phyloP scores from a whole-genome alignment of 352 stramenopile species.

The Globisporangium apiculatum region DNA sequence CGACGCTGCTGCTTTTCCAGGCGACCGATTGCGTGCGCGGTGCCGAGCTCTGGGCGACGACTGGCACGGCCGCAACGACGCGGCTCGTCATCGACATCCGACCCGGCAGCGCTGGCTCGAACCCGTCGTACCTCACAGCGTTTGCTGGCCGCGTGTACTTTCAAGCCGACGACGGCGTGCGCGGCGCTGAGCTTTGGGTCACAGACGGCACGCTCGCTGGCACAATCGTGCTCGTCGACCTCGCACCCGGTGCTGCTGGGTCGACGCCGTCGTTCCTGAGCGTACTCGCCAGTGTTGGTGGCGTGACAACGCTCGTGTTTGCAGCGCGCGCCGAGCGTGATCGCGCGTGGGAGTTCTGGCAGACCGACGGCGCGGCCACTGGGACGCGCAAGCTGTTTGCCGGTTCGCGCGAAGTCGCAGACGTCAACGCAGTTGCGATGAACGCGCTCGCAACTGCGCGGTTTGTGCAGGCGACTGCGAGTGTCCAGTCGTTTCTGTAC shows the following conservation, averaged over 20 bases:
- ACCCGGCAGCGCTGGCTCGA: constrained; percentile 28
- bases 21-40: constrained; percentile 80
- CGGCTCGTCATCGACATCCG: constrained; percentile 57
- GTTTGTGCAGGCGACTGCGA: constrained; percentile 3
- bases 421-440: constrained; percentile 26
- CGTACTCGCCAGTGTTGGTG: constrained; percentile 10
- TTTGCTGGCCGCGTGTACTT: constrained; percentile 57
- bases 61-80: constrained; percentile 45
- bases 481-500: constrained; percentile 18
- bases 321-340: constrained; percentile 27
- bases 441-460: constrained; percentile 12
- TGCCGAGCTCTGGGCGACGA: constrained; percentile 71
- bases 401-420: constrained; percentile 23
- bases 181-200: constrained; percentile 74
- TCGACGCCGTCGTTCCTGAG: constrained; percentile 37
- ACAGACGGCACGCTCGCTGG: constrained; percentile 44
- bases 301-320: constrained; percentile 17
- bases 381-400: constrained; percentile 31
- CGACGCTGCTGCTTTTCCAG: constrained; percentile 59
- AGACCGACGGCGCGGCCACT: constrained; percentile 33
- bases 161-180: constrained; percentile 70
- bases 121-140: constrained; percentile 42
- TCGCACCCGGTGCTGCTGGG: constrained; percentile 33
- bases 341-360: constrained; percentile 40
- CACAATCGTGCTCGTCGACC: constrained; percentile 53